Evolutionary conservation across 176 grass and related monocot species (phyloP).

Genomic region (Elymus sibiricus): DNA sequence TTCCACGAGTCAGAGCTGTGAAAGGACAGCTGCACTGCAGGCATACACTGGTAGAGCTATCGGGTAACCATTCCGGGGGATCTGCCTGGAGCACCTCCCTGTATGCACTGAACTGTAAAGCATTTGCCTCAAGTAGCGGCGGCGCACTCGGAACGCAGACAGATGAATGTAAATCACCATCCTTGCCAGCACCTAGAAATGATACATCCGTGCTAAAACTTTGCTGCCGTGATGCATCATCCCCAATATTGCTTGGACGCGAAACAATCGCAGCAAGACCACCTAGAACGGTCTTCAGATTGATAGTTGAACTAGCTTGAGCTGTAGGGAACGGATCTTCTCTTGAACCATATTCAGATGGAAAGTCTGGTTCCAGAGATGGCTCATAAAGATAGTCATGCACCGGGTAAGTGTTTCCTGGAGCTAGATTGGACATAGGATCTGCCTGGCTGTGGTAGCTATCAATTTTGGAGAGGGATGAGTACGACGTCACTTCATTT

Average conservation of each 20-base stretch:
- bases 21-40: constrained; percentile 74
- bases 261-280: constrained; percentile 62
- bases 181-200: constrained; percentile 57
- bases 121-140: constrained; percentile 52
- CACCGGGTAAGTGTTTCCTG: constrained; percentile 15
- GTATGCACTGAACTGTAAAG: constrained; percentile 45
- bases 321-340: constrained; percentile 19
- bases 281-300: constrained; percentile 60
- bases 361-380: constrained; percentile 47
- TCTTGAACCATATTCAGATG: constrained; percentile 35
- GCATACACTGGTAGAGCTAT: constrained; percentile 60
- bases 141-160: constrained; percentile 84
- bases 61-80: constrained; percentile 85
- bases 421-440: constrained; percentile 15
- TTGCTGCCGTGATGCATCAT: constrained; percentile 13
- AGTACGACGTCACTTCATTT: constrained; percentile 48
- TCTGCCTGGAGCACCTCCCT: constrained; percentile 61
- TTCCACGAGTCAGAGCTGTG: constrained; percentile 64
- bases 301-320: constrained; percentile 46
- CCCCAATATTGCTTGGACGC: constrained; percentile 29
- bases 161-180: constrained; percentile 73
- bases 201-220: constrained; percentile 57
- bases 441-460: constrained; percentile 10
- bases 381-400: constrained; percentile 45
- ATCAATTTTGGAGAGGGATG: constrained; percentile 46